These are phyloP conservation scores for Metschnikowia shivogae DNA, from an alignment of 805 yeast species.

Conservation along the genomic window DNA sequence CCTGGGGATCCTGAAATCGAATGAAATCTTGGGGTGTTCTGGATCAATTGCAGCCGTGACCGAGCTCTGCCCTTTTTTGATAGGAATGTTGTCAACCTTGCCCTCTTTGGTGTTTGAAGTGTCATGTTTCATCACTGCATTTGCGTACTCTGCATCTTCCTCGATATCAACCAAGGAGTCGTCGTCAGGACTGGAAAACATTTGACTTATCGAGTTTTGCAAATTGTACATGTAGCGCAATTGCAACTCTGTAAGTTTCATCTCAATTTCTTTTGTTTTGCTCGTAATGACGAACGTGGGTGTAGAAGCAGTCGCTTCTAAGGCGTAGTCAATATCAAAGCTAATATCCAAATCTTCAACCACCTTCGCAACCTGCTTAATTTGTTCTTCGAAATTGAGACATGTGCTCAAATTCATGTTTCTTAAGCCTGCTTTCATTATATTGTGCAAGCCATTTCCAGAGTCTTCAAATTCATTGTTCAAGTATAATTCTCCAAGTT, in stretches of 20 bases:
- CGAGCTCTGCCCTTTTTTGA: background rate
- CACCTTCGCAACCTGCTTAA: slow-evolving; percentile 55
- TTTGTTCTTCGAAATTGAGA: slow-evolving; percentile 45
- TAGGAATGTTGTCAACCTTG: background rate
- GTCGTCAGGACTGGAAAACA: slow-evolving; percentile 42
- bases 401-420: slow-evolving; percentile 65
- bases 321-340: slow-evolving; percentile 56
- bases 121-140: slow-evolving; percentile 38
- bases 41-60: slow-evolving; percentile 15
- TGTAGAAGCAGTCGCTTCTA: slow-evolving; percentile 28
- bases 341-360: slow-evolving; percentile 60
- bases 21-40: slow-evolving; percentile 37
- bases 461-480: slow-evolving; percentile 50
- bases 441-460: slow-evolving; percentile 39
- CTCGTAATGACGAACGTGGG: slow-evolving; percentile 56
- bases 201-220: slow-evolving; percentile 50
- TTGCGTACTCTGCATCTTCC: slow-evolving; percentile 63
- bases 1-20: slow-evolving; percentile 57
- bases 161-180: slow-evolving; percentile 49
- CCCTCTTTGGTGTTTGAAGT: slow-evolving; percentile 4
- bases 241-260: slow-evolving; percentile 72
- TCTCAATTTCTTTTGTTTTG: slow-evolving; percentile 55
- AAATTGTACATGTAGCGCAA: slow-evolving; percentile 53
- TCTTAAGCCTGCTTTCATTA: slow-evolving; percentile 64
- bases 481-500: slow-evolving; percentile 79